Base-by-base conservation (phyloP, 2,329 filamentous ascomycete genomes). In the Neofusicoccum sp. region DNA sequence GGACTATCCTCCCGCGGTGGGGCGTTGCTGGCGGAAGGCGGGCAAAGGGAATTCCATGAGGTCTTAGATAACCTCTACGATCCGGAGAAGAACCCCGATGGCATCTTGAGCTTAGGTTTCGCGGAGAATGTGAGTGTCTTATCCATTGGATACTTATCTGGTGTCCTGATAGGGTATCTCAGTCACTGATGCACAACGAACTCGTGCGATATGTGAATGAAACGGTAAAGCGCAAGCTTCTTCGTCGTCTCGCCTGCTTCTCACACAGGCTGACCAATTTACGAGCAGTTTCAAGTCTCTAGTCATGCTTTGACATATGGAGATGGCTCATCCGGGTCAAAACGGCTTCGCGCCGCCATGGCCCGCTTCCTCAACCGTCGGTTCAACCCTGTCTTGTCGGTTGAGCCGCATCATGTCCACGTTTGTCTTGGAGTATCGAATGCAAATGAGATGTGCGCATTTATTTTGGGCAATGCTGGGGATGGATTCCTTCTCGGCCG, bases 71-170 rank as follows among this genome's bases (percentile, higher is more conserved):
- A 85, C 65, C 69, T 78, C 5, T 85, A 78, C 74, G 67, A 81
- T 60, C 75, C 78, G 0, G 52, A 68, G 3, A 66, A 70, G 3
- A 81, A 81, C 58, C 77, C 79, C 0, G 66, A 71, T 12, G 83
- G 83, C 31, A 83, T 79, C 64, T 71, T 84, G 36, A 83, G 79
- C 63, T 75, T 85, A 0, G 83, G 82, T 1, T 74, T 85, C 1
- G 83, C 83, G 5, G 83, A 85, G 69, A 85, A 85, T 67, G 70
- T 59, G 11, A 5, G 56, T 22, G 5, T 3, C 4, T 2, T 41
- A 41, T 41, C 37, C 2, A 0, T 44, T 12, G 22, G 11, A 7
- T 44, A 1, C 52, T 28, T 7, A 56, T 5, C 29, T 12, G 22
- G 11, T 12, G 4, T 39, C 11, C 50, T 31, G 5, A 52, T 28